Base-by-base conservation (phyloP, 441 rosid species). In the Populus hybrid region DNA sequence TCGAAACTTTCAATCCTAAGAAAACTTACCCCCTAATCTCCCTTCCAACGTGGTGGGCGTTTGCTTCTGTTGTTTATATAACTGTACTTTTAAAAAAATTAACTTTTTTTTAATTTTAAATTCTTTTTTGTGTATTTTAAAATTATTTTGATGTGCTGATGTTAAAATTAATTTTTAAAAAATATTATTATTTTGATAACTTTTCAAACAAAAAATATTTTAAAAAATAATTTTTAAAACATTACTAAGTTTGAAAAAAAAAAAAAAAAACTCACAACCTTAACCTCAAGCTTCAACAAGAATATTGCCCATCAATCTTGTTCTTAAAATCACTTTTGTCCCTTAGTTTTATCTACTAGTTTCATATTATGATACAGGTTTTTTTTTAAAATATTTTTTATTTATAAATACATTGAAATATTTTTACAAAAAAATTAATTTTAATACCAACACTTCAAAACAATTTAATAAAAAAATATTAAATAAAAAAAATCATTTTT, bases 401-500 rank as follows among this genome's bases (percentile, higher is more conserved):
- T 1, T 32, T 32, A 1, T 0, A 32, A 32, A 34, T 6, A 34
- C 0, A 34, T 34, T 1, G 0, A 34, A 34, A 34, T 34, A 34
- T 6, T 34, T 34, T 34, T 30, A 4, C 4, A 24, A 24, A 24
- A 24, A 24, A 34, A 6, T 34, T 34, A 6, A 34, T 34, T 34
- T 34, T 34, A 0, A 6, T 0, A 34, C 6, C 6, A 1, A 0
- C 0, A 6, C 0, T 6, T 6, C 0, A 34, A 34, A 34, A 34
- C 0, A 34, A 34, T 34, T 0, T 6, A 34, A 6, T 1, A 34
- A 34, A 6, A 1, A 1, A 32, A 34, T 5, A 32, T 5, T 32
- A 0, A 32, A 32, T 6, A 5, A 34, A 34, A 34, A 34, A 6
- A 34, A 34, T 34, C 0, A 34, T 5, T 34, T 34, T 32, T 34